Evolutionary conservation across 106 monocot species (phyloP).

Genomic region (Gastrodia elata): DNA sequence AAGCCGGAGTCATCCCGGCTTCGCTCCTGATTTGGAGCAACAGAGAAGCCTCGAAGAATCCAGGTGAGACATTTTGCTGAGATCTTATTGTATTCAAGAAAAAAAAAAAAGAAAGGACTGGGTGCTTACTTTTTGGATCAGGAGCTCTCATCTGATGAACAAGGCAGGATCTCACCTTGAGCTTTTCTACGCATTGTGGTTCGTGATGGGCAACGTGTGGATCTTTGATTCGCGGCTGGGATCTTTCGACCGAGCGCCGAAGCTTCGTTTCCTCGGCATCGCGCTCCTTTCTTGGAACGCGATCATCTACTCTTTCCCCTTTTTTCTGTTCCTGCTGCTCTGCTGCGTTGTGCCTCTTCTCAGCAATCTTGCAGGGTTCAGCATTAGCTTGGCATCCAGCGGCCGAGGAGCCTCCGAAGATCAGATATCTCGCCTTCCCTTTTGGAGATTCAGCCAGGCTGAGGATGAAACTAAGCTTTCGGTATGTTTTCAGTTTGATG

Average conservation of each 20-base stretch:
- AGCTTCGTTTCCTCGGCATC: conserved; percentile 53
- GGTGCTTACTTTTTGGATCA: conserved; percentile 1
- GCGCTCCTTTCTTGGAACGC: conserved; percentile 74
- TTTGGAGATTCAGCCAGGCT: conserved; percentile 45
- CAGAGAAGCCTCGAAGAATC: conserved; percentile 29
- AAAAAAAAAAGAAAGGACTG: not conserved
- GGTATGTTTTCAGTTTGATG: conserved; percentile 31
- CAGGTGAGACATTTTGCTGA: conserved; percentile 26
- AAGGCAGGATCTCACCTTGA: conserved; percentile 48
- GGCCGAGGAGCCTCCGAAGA: conserved; percentile 63
- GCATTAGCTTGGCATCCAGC: conserved; percentile 62
- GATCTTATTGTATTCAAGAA: not conserved
- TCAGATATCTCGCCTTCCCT: conserved; percentile 49
- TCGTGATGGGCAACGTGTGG: conserved; percentile 95
- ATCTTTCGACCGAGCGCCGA: conserved; percentile 40
- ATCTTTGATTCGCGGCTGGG: conserved; percentile 52
- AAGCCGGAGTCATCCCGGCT: not conserved
- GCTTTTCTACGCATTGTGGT: conserved; percentile 84
- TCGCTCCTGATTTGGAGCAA: conserved; percentile 32
- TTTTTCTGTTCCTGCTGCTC: conserved; percentile 72
- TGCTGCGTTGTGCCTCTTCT: conserved; percentile 73
- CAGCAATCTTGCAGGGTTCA: conserved; percentile 50
- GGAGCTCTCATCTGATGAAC: conserved; percentile 52
- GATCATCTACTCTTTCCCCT: conserved; percentile 71
- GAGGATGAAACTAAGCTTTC: conserved; percentile 6